Conservation (phyloP, 2,329 filamentous ascomycete species). For the Exophiala viscosa region DNA sequence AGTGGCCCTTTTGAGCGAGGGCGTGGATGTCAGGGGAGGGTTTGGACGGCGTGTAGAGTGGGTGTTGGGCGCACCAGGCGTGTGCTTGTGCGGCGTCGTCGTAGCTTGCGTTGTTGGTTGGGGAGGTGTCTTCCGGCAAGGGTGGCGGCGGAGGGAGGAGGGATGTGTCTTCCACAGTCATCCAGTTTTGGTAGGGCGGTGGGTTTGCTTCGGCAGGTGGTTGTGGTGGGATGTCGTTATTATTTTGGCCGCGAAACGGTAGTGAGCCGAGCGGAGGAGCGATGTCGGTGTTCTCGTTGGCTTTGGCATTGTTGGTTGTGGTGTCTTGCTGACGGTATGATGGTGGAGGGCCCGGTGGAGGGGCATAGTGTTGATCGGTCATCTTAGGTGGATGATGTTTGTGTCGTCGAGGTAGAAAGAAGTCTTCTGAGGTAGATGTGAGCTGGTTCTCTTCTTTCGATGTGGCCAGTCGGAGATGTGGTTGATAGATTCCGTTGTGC, state of each 20-base stretch:
- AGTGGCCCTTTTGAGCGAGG: constrained; percentile 42
- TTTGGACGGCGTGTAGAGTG: constrained; percentile 49
- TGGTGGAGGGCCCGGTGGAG: constrained; percentile 31
- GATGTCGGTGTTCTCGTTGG: constrained; percentile 6
- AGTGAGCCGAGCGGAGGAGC: constrained; percentile 17
- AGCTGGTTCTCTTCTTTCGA: too few species aligned
- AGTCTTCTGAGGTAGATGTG: too few species aligned
- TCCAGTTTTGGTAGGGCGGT: constrained; percentile 62
- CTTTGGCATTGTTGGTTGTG: constrained; percentile 14
- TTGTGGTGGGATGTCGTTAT: neutral
- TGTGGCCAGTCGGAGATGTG: too few species aligned
- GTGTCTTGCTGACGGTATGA: constrained; percentile 13
- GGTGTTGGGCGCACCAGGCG: constrained; percentile 51
- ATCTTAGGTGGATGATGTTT: too few species aligned
- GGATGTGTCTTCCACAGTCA: constrained; percentile 56
- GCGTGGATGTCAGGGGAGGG: constrained; percentile 42
- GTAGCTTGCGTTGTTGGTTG: constrained; percentile 54
- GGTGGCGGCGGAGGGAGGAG: constrained; percentile 59
- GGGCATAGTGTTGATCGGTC: constrained; percentile 1
- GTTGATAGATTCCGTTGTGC: too few species aligned
- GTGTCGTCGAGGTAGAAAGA: too few species aligned
- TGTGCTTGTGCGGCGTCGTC: constrained; percentile 56
- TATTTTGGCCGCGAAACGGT: neutral
- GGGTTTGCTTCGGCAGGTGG: constrained; percentile 34
- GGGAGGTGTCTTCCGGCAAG: constrained; percentile 51